Evolutionary conservation across 805 yeast species (phyloP).

Genomic region (Wickerhamomyces hampshirensis): DNA sequence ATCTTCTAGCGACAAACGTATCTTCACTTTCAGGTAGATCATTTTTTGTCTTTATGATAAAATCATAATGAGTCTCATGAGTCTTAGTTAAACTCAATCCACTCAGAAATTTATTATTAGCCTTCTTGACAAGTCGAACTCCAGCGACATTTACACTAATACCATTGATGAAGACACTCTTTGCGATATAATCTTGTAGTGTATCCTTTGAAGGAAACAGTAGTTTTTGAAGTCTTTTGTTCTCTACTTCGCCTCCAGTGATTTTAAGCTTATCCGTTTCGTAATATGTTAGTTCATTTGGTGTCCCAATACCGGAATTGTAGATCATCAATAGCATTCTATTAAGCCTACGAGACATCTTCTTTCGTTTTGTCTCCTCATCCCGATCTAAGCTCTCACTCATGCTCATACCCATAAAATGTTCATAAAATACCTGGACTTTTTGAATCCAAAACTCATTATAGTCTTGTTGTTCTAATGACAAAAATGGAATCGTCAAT

Average conservation of each 20-base stretch:
- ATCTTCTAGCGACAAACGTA: constrained; percentile 48
- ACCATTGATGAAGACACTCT: constrained; percentile 43
- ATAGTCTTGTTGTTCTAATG: constrained; percentile 34
- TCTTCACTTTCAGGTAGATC: constrained; percentile 19
- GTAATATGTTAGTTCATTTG: constrained; percentile 49
- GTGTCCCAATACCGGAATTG: constrained; percentile 68
- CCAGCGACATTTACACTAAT: constrained; percentile 64
- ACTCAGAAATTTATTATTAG: constrained; percentile 22
- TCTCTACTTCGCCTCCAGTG: constrained; percentile 23
- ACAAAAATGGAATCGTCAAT: constrained; percentile 70
- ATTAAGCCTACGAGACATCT: constrained; percentile 55
- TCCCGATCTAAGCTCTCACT: constrained; percentile 72
- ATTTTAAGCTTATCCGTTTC: constrained; percentile 27
- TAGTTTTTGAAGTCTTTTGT: constrained; percentile 28
- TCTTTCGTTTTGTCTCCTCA: constrained; percentile 65
- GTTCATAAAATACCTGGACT: constrained; percentile 78
- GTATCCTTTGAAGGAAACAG: constrained; percentile 38
- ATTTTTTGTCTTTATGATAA: constrained; percentile 17
- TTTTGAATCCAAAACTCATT: constrained; percentile 74
- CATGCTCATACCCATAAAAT: constrained; percentile 66
- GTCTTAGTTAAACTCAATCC: constrained; percentile 16
- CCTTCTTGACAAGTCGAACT: constrained; percentile 38
- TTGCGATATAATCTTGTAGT: constrained; percentile 27
- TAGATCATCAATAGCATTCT: constrained; percentile 61
- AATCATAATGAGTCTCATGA: constrained; percentile 22